These are phyloP conservation scores for Alisma plantagoaquatica DNA, from an alignment of 106 monocot genomes.

Conservation along the genomic window DNA sequence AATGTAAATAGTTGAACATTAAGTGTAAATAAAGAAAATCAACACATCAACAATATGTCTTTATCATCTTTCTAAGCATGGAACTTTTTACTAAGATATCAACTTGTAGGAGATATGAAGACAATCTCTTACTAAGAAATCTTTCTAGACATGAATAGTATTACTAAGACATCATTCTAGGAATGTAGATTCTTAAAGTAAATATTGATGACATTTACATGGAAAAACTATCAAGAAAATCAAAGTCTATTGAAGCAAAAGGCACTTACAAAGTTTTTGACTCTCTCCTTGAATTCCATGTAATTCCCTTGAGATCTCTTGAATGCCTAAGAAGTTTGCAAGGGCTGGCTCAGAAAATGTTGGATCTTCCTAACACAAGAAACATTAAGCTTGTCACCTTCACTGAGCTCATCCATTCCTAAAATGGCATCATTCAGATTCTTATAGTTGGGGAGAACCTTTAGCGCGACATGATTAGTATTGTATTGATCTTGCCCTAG, in stretches of 20 bases:
- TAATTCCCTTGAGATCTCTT: conserved; percentile 72
- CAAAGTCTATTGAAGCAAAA: background rate
- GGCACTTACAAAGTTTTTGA: conserved; percentile 39
- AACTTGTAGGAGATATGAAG: too few relatives aligned
- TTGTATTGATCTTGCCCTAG: conserved; percentile 69
- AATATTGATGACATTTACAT: background rate
- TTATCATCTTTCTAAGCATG: too few relatives aligned
- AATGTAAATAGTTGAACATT: too few relatives aligned
- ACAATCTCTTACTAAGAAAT: too few relatives aligned
- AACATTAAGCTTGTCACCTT: conserved; percentile 64
- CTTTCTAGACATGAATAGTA: too few relatives aligned
- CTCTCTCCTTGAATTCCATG: conserved; percentile 61
- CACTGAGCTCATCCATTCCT: conserved; percentile 80
- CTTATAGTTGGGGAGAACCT: conserved; percentile 75
- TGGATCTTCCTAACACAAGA: conserved; percentile 70
- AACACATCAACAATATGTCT: too few relatives aligned
- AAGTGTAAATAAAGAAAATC: too few relatives aligned
- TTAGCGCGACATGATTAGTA: conserved; percentile 64
- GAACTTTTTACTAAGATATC: too few relatives aligned
- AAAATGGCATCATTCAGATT: conserved; percentile 73
- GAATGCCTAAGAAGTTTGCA: conserved; percentile 72
- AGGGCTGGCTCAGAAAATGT: conserved; percentile 57
- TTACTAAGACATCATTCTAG: too few relatives aligned
- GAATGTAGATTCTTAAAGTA: background rate
- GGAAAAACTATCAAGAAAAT: background rate